Evolutionary conservation across 768 basidiomycete species (phyloP).

Genomic region (Suillus cothurnatus): DNA sequence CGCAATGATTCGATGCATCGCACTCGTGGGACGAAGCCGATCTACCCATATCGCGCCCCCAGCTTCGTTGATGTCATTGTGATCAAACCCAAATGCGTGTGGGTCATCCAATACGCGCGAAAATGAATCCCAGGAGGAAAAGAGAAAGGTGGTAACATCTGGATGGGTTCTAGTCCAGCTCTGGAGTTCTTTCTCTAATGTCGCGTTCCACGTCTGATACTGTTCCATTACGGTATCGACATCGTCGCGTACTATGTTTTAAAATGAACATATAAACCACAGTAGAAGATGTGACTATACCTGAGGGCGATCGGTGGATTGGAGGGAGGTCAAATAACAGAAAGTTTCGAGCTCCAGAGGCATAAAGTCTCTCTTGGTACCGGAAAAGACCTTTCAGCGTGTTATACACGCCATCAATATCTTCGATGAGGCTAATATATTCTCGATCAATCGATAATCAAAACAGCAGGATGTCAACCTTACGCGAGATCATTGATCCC

Average conservation of each 20-base stretch:
- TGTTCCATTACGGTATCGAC: neutral
- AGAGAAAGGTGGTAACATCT: constrained; percentile 50
- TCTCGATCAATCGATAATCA: neutral
- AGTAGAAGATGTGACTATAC: constrained; percentile 20
- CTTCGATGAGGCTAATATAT: neutral
- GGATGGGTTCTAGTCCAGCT: constrained; percentile 42
- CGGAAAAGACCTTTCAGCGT: constrained; percentile 41
- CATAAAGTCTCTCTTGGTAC: constrained; percentile 51
- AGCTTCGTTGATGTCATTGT: constrained; percentile 18
- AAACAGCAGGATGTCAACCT: constrained; percentile 14
- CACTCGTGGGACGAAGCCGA: constrained; percentile 17
- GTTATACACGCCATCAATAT: constrained; percentile 18
- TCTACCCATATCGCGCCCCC: constrained; percentile 36
- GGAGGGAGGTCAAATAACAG: constrained; percentile 64
- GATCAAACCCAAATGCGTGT: constrained; percentile 10
- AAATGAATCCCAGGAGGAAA: constrained; percentile 51
- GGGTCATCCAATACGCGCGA: constrained; percentile 50
- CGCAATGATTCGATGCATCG: constrained; percentile 21
- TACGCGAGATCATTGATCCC: constrained; percentile 71
- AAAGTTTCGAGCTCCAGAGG: constrained; percentile 54
- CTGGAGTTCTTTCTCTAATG: constrained; percentile 33
- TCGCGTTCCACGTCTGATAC: constrained; percentile 47
- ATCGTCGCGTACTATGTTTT: neutral
- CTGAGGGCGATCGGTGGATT: constrained; percentile 46
- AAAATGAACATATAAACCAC: neutral